Percentiles rank a stretch among this genome's conserved stretches.
Conservation (phyloP, 2,329 filamentous ascomycete genomes). For the Knoxdaviesia proteae region DNA sequence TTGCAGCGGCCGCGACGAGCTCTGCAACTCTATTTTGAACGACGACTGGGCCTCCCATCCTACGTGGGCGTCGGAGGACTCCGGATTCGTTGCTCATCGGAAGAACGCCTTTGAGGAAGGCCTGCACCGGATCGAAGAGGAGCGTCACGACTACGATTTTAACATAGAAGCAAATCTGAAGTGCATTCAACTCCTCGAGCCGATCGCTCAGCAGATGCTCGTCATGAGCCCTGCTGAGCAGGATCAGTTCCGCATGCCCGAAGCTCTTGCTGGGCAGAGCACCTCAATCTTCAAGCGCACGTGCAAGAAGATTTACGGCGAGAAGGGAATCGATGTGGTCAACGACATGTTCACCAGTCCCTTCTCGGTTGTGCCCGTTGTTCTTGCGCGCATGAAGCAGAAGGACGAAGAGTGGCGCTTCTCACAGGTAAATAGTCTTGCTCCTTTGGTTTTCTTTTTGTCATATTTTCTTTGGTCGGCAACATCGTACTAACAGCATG, state of each 20-base stretch:
- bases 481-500: too few species aligned
- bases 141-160: constrained; percentile 95
- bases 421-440: constrained; percentile 33
- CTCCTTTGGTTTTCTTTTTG: too few species aligned
- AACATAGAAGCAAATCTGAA: constrained; percentile 91
- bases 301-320: constrained; percentile 93
- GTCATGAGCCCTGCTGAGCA: constrained; percentile 57
- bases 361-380: constrained; percentile 69
- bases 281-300: constrained; percentile 94
- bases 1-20: constrained; percentile 84
- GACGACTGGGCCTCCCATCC: constrained; percentile 98
- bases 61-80: constrained; percentile 96
- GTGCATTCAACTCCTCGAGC: constrained; percentile 88
- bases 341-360: constrained; percentile 70
- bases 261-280: constrained; percentile 74
- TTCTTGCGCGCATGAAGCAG: constrained; percentile 77
- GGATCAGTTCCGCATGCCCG: constrained; percentile 55
- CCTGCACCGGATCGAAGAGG: constrained; percentile 89
- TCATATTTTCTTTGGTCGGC: too few species aligned
- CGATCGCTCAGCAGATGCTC: constrained; percentile 76
- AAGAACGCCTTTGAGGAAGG: constrained; percentile 94
- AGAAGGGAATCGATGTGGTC: constrained; percentile 68
- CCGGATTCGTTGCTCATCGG: constrained; percentile 87
- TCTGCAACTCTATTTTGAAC: constrained; percentile 83
- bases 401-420: constrained; percentile 97